Base-by-base conservation (phyloP, 192 early-diverging fungal genomes). In the Helicostylum pulchrum region DNA sequence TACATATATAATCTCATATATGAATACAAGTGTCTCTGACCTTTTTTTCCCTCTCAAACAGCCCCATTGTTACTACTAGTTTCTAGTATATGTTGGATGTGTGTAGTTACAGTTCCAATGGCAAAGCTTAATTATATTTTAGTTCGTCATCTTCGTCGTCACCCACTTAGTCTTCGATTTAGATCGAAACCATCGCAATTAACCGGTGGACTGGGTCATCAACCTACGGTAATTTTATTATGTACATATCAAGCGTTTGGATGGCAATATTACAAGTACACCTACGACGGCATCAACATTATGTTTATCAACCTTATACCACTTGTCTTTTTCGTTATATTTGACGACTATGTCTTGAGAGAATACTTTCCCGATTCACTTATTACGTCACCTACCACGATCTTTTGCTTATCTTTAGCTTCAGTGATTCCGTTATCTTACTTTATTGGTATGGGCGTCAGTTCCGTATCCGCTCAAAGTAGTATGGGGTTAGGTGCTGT, bases 381-480 rank as follows among this genome's bases (percentile, higher is more conserved):
- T 53, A 58, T 90, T 26, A 83, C 81, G 44, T 77, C 83, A 15
- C 84, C 83, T 23, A 76, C 74, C 4, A 82, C 94, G 49, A 85
- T 95, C 26, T 90, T 90, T 56, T 65, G 79, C 10, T 50, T 89
- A 52, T 85, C 85, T 20, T 79, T 99, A 52, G 67, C 88, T 23
- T 91, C 92, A 14, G 90, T 93, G 2, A 85, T 99, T 31, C 97
- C 97, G 2, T 78, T 97, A 7, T 89, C 94, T 8, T 99, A 96
- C 73, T 94, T 97, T 74, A 97, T 99, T 72, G 97, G 97, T 10
- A 94, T 92, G 88, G 92, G 91, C 7, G 95, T 99, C 34, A 90
- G 92, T 14, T 93, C 92, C 17, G 96, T 99, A 72, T 95, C 94
- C 15, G 93, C 95, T 11, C 94, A 97, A 75, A 93, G 94, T 8